Evolutionary conservation across 495 filamentous ascomycete genomes (phyloP), one percentile per base, ranked within the genome.

Genomic region (Penicillium odoratum): DNA sequence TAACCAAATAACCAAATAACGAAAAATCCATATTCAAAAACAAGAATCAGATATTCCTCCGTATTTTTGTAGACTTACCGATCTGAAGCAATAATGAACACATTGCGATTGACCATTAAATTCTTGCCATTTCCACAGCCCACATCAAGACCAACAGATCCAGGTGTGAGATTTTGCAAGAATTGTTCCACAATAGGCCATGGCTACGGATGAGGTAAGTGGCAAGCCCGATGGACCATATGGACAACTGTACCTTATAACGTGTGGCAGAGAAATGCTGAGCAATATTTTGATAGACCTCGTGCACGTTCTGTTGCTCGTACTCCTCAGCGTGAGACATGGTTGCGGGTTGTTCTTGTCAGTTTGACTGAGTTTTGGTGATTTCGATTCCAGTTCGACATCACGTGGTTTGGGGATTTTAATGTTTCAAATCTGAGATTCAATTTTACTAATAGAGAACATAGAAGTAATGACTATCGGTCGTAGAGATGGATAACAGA

Each of bases 111-210:
- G 38, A 95, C 89, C 42, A 81, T 73, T 47, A 98, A 75, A 67
- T 98, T 96, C 77, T 98, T 98, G 60, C 94, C 94, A 77, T 98
- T 98, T 51, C 94, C 94, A 74, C 94, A 98, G 47, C 80, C 80
- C 57, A 97, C 82, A 72, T 98, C 94, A 25, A 97, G 76, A 7
- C 94, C 94, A 34, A 98, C 74, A n/a, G 90, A 81, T 15, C 92
- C 93, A 28, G 83, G 77, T 5, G 78, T 69, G 31, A 89, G 77
- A n/a, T 77, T 73, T 42, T 73, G 73, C 42, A 98, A 83, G 70
- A 97, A 98, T 43, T 74, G 72, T 63, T 92, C 86, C 48, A 97
- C 89, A 65, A 95, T 88, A 21, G 94, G 94, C 94, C 94, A 98
- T 57, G 94, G 92, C 86, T 89, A 36, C 16, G 18, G 18, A 25